These are phyloP conservation scores for Crithidia bombi DNA, from an alignment of 208 protist species.

Conservation along the genomic window DNA sequence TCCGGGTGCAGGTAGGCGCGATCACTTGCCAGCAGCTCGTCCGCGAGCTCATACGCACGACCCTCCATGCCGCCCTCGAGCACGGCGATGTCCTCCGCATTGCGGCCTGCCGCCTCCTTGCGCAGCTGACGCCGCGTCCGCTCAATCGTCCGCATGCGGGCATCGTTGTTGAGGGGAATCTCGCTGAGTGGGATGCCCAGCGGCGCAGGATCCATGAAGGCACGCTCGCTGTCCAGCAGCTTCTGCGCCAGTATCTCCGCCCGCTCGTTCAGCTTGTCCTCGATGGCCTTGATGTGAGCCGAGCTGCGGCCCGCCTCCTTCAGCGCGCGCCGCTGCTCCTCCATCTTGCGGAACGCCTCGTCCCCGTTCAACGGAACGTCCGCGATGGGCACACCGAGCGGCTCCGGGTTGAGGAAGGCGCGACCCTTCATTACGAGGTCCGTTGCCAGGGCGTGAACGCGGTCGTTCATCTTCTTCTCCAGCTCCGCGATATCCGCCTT, in stretches of 20 bases:
- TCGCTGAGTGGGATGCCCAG: slow-evolving; percentile 65
- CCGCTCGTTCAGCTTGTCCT: slow-evolving; percentile 67
- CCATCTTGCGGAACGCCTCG: slow-evolving; percentile 72
- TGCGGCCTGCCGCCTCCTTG: slow-evolving; percentile 37
- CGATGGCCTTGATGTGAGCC: slow-evolving; percentile 41
- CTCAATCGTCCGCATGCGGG: slow-evolving; percentile 68
- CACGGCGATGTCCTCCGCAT: slow-evolving; percentile 38
- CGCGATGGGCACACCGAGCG: slow-evolving; percentile 70
- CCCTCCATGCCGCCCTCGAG: slow-evolving; percentile 67
- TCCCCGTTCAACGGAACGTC: slow-evolving; percentile 73
- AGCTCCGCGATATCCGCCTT: slow-evolving; percentile 36
- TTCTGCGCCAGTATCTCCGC: slow-evolving; percentile 54
- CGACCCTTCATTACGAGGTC: slow-evolving; percentile 68
- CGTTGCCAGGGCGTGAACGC: slow-evolving; percentile 67
- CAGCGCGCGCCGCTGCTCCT: slow-evolving; percentile 61
- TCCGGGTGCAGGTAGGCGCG: slow-evolving; percentile 71
- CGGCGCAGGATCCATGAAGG: slow-evolving; percentile 72
- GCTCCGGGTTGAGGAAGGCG: slow-evolving; percentile 65
- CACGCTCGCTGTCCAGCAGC: slow-evolving; percentile 58
- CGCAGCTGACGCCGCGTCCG: slow-evolving; percentile 54
- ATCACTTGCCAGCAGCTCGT: slow-evolving; percentile 55
- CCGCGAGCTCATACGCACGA: slow-evolving; percentile 64
- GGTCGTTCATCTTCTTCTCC: slow-evolving; percentile 75
- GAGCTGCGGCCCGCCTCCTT: slow-evolving; percentile 54
- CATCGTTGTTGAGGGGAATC: slow-evolving; percentile 71